Conservation (phyloP, 495 filamentous ascomycete genomes). For the Aspergillus sclerotioniger region DNA sequence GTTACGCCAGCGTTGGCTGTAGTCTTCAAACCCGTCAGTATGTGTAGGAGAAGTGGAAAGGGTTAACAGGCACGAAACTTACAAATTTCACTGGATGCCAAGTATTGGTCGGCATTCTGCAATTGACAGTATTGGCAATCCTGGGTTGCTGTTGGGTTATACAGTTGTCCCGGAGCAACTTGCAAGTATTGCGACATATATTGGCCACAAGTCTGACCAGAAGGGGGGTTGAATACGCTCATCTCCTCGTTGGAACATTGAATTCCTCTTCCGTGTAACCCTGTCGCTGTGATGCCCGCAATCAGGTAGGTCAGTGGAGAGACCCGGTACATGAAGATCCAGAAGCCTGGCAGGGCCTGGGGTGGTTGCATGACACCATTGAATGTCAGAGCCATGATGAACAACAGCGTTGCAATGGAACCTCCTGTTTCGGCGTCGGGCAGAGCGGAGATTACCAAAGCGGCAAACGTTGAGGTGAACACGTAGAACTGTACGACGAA, state of each 20-base stretch:
- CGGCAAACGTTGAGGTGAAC: constrained; percentile 68
- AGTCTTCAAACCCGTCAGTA: constrained; percentile 24
- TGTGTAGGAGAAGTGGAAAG: not conserved
- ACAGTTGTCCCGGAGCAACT: constrained; percentile 36
- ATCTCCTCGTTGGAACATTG: constrained; percentile 46
- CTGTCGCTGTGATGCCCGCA: constrained; percentile 48
- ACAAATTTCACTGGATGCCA: constrained; percentile 48
- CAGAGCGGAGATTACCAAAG: constrained; percentile 49
- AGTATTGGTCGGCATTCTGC: constrained; percentile 46
- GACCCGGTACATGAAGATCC: constrained; percentile 58
- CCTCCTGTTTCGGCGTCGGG: constrained; percentile 56
- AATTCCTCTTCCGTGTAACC: constrained; percentile 42
- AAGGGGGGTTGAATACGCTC: constrained; percentile 51
- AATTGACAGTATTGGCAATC: constrained; percentile 48
- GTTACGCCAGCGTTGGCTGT: constrained; percentile 51
- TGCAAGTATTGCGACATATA: constrained; percentile 43
- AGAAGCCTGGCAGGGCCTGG: constrained; percentile 51
- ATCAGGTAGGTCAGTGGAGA: constrained; percentile 59
- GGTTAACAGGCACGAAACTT: constrained; percentile 11
- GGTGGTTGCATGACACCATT: constrained; percentile 60
- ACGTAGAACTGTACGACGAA: constrained; percentile 63
- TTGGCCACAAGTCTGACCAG: constrained; percentile 46
- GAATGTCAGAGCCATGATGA: constrained; percentile 59
- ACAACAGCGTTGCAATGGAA: constrained; percentile 57
- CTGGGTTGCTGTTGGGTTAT: constrained; percentile 42